Base-by-base conservation (phyloP, 2,329 filamentous ascomycete genomes). In the Sordariomycetes sp. region DNA sequence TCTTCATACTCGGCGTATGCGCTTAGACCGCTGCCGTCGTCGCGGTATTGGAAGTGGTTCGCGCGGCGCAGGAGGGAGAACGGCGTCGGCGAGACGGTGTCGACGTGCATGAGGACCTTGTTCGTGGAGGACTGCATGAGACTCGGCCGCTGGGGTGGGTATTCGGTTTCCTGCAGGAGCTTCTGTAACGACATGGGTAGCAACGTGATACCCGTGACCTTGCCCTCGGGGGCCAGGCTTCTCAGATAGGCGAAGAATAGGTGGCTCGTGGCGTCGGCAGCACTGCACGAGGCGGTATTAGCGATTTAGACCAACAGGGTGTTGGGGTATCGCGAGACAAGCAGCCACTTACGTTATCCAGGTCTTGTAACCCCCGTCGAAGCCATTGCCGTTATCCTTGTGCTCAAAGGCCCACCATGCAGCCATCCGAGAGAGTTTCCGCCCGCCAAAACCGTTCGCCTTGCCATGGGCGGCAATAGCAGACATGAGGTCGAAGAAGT, bases 321-420 rank as follows among this genome's bases (percentile, higher is more conserved):
- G 55, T 32, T 3, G 15, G 25, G 28, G 25, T 20, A 48, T 13
- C n/a, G 20, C 35, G n/a, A 48, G 35, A 22, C 48, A 42, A 12
- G 45, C 22, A 17, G 28, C 28, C 10, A 50, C 45, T 70, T 74
- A 91, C 87, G 76, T 85, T 63, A 86, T 76, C 91, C 94, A 99
- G 52, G 83, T 82, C 66, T 87, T 89, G 72, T 99, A 99, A 57
- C 92, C 91, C 48, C 89, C 89, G 63, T 97, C 94, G 64, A 99
- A 99, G 17, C 94, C 94, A 67, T 87, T 92, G 50, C 87, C 88
- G 7, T 84, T 84, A 67, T 97, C 91, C 53, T 78, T 81, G 63
- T 95, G 89, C 66, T 96, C 92, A 68, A 99, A 99, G 1, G 92
- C 90, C 94, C 94, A 99, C 94, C 94, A 99, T 52, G 91, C 90